Conservation (phyloP, 2,329 filamentous ascomycete species). For the Ophiostoma tasmaniense region DNA sequence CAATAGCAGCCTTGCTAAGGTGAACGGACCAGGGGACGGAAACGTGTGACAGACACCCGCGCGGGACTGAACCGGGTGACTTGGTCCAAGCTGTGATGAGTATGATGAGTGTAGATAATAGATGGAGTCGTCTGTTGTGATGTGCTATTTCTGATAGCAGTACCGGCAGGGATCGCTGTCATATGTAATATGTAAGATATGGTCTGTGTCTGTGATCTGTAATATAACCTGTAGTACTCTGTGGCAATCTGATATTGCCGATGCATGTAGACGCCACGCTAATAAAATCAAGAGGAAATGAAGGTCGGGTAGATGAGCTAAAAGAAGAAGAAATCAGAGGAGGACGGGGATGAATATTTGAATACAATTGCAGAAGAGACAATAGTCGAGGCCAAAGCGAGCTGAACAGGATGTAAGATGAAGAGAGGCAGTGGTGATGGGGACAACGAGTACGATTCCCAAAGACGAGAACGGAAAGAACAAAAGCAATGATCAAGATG, state of each 20-base stretch:
- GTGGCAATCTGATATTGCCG: background rate
- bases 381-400: background rate
- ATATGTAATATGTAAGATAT: background rate
- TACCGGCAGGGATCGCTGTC: background rate
- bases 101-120: too few relatives aligned
- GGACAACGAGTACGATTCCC: background rate
- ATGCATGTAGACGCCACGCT: background rate
- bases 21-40: background rate
- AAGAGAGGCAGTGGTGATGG: background rate
- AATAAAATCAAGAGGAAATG: background rate
- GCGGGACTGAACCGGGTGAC: background rate
- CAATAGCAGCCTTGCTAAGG: background rate
- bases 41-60: slow-evolving; percentile 1
- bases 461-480: too few relatives aligned
- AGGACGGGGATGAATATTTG: too few relatives aligned
- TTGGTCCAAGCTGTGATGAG: background rate
- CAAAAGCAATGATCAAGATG: too few relatives aligned
- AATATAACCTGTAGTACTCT: too few relatives aligned
- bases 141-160: background rate
- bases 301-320: background rate
- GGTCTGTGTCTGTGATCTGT: background rate
- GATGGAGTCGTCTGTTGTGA: too few relatives aligned
- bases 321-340: background rate
- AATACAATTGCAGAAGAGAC: background rate
- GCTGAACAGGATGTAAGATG: background rate